Conservation (phyloP, 805 yeast species). For the Candida koratica region DNA sequence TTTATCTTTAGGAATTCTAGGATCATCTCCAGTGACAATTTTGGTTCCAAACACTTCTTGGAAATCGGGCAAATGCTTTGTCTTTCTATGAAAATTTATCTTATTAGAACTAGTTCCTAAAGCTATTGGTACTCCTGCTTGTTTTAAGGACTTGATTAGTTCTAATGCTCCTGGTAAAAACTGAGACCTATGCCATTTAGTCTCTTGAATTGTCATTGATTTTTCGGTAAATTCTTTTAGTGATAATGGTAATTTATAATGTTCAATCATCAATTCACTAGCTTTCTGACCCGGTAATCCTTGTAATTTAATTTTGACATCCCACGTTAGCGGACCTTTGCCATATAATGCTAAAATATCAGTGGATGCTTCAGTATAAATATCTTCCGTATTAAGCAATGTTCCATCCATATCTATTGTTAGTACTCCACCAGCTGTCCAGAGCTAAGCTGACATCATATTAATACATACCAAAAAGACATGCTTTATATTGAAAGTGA, state of each 20-base stretch:
- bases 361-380: constrained; percentile 77
- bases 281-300: constrained; percentile 88
- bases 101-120: constrained; percentile 81
- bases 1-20: constrained; percentile 72
- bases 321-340: constrained; percentile 86
- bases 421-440: constrained; percentile 10
- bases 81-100: constrained; percentile 63
- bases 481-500: constrained; percentile 54
- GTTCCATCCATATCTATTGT: constrained; percentile 88
- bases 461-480: constrained; percentile 61
- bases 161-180: constrained; percentile 86
- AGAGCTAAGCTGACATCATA: too few species aligned
- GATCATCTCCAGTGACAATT: constrained; percentile 85
- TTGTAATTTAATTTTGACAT: constrained; percentile 78
- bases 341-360: constrained; percentile 63
- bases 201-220: constrained; percentile 52
- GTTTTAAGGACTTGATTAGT: constrained; percentile 51
- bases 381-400: constrained; percentile 84
- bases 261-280: constrained; percentile 57
- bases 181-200: constrained; percentile 57
- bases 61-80: constrained; percentile 60
- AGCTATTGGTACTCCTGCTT: constrained; percentile 68
- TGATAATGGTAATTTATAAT: constrained; percentile 61
- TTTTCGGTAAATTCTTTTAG: constrained; percentile 57
- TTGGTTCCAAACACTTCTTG: constrained; percentile 61